phyloP scores from a whole-genome alignment of 495 filamentous ascomycete species.

The Tuber umbilicatum region DNA sequence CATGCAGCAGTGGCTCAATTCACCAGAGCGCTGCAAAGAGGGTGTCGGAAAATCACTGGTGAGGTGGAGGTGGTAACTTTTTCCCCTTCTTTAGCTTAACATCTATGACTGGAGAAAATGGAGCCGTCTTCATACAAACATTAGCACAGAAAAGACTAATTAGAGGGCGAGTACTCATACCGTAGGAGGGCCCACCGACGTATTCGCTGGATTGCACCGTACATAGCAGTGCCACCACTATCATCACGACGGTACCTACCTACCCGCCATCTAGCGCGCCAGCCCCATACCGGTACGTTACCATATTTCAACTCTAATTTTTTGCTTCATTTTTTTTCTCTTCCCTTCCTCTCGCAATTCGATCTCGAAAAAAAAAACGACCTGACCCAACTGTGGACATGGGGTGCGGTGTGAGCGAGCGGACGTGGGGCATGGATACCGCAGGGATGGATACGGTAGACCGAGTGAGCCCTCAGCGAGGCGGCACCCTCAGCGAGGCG shows the following conservation, averaged over 20 bases:
- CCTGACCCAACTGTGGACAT: neutral
- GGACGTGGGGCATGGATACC: neutral
- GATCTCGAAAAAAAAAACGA: neutral
- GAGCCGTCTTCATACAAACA: neutral
- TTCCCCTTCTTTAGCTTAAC: no score
- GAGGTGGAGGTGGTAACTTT: no score
- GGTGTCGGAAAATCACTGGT: neutral
- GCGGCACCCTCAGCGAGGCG: no score
- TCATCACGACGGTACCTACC: neutral
- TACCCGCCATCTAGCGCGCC: neutral
- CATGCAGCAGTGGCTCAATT: no score
- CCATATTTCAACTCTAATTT: no score
- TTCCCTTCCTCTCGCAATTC: no score
- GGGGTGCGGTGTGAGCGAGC: neutral
- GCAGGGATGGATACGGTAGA: no score
- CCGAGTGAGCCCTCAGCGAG: no score
- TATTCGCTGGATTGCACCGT: neutral
- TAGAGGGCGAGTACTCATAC: neutral
- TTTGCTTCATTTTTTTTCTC: slow-evolving; percentile 14
- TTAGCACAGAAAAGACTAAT: neutral
- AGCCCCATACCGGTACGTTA: neutral
- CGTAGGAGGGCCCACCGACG: neutral
- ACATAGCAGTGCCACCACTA: neutral
- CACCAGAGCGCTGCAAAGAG: no score
- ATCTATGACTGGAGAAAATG: no score